Evolutionary conservation across 2,329 filamentous ascomycete species (phyloP).

Genomic region (Colletotrichum chrysophilum): DNA sequence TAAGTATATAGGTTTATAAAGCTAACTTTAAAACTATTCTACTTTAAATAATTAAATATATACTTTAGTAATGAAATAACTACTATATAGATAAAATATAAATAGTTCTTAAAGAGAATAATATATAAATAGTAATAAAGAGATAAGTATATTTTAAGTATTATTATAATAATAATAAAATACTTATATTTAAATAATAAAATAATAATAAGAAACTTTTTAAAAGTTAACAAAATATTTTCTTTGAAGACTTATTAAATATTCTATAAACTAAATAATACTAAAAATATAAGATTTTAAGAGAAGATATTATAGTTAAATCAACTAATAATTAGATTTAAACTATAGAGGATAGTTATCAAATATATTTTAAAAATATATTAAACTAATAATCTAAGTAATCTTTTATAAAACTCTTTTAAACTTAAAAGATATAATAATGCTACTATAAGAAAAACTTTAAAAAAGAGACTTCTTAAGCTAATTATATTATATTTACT

Average conservation of each 20-base stretch:
- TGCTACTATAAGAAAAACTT: not conserved
- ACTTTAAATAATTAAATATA: too few relatives aligned
- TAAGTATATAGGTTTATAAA: not conserved
- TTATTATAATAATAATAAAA: too few relatives aligned
- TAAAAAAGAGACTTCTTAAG: not conserved
- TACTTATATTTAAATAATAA: too few relatives aligned
- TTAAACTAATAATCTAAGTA: not conserved
- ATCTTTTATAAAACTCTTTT: not conserved
- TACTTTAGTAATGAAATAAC: too few relatives aligned
- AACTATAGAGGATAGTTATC: not conserved
- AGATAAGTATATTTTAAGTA: too few relatives aligned
- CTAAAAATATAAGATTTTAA: too few relatives aligned
- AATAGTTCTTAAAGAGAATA: too few relatives aligned
- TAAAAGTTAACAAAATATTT: not conserved
- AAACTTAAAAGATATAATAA: not conserved
- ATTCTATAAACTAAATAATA: not conserved
- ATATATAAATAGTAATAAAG: too few relatives aligned
- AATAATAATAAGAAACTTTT: too few relatives aligned
- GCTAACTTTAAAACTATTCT: too few relatives aligned
- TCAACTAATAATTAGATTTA: not conserved
- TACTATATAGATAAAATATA: too few relatives aligned
- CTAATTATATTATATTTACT: not conserved
- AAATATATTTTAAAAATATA: not conserved
- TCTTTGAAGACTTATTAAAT: not conserved
- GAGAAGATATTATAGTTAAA: not conserved